A percentile compares a stretch with the other conserved stretches of the same genome.
phyloP scores from a whole-genome alignment of 805 yeast genomes.

The Saccharomycopsis malanga region DNA sequence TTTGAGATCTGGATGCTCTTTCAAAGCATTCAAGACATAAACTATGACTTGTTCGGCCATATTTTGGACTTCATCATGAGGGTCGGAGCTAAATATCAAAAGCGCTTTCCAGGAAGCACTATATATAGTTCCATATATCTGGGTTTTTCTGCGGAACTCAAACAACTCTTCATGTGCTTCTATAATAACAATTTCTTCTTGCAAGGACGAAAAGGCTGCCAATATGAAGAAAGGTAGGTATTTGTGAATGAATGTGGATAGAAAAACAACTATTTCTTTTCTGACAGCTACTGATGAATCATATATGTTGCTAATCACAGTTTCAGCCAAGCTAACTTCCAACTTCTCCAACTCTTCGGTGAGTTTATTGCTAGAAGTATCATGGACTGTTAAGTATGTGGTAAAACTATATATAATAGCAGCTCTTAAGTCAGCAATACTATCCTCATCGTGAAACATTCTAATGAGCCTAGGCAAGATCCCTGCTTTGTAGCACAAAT shows the following conservation, averaged over 20 bases:
- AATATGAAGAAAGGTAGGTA: slow-evolving; percentile 73
- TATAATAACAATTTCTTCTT: slow-evolving; percentile 64
- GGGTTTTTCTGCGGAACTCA: slow-evolving; percentile 57
- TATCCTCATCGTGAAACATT: slow-evolving; percentile 55
- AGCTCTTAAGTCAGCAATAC: slow-evolving; percentile 92
- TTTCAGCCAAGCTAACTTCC: slow-evolving; percentile 63
- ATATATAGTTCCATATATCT: slow-evolving; percentile 83
- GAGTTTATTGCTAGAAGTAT: slow-evolving; percentile 3
- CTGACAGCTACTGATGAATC: slow-evolving; percentile 91
- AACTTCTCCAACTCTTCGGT: slow-evolving; percentile 49
- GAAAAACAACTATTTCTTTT: slow-evolving; percentile 71
- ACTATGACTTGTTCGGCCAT: slow-evolving; percentile 22
- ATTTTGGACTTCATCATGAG: slow-evolving; percentile 68
- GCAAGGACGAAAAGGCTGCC: slow-evolving; percentile 77
- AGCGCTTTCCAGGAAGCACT: slow-evolving; percentile 84
- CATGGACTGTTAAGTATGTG: slow-evolving; percentile 32
- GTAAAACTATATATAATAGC: slow-evolving; percentile 71
- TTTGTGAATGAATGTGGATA: slow-evolving; percentile 64
- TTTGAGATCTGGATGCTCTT: slow-evolving; percentile 19
- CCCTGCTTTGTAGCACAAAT: slow-evolving; percentile 60
- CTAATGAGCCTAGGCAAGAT: slow-evolving; percentile 48
- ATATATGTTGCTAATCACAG: slow-evolving; percentile 58
- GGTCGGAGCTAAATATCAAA: slow-evolving; percentile 76
- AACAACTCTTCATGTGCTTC: slow-evolving; percentile 57
- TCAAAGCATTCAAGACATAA: slow-evolving; percentile 32